Percentiles rank a stretch among this genome's conserved stretches.
phyloP scores from a whole-genome alignment of 352 stramenopile genomes.

The Phytophthora idaei region DNA sequence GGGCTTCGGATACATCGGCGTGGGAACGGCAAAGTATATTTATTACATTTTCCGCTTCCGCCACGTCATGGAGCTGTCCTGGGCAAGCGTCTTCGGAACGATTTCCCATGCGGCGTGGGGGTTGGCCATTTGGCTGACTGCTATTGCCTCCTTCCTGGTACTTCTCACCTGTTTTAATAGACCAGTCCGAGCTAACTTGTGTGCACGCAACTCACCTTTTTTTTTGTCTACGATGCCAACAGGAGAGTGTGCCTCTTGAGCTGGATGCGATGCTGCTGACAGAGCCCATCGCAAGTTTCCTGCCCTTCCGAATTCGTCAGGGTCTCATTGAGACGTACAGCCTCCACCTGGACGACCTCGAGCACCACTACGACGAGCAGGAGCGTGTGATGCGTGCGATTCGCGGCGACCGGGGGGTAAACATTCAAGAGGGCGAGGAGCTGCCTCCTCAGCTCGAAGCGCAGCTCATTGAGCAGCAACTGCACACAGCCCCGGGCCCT shows the following conservation, averaged over 20 bases:
- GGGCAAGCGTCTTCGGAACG: slow-evolving; percentile 82
- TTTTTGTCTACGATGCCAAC: background rate
- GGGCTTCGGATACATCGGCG: slow-evolving; percentile 88
- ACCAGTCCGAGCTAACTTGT: slow-evolving; percentile 11
- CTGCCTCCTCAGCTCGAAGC: slow-evolving; percentile 40
- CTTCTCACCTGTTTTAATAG: background rate
- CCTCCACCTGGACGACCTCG: slow-evolving; percentile 84
- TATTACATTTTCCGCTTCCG: slow-evolving; percentile 90
- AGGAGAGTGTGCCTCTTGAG: slow-evolving; percentile 88
- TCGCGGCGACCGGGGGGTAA: slow-evolving; percentile 54
- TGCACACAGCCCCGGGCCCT: slow-evolving; percentile 29
- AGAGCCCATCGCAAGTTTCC: slow-evolving; percentile 78
- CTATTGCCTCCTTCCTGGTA: slow-evolving; percentile 86
- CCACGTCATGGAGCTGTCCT: slow-evolving; percentile 88
- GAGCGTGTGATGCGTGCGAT: slow-evolving; percentile 84
- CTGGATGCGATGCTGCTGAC: slow-evolving; percentile 85
- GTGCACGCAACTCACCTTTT: background rate
- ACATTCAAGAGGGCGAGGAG: slow-evolving; percentile 39
- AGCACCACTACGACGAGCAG: slow-evolving; percentile 84
- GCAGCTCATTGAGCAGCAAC: slow-evolving; percentile 43
- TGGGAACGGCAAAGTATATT: slow-evolving; percentile 90
- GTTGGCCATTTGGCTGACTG: slow-evolving; percentile 86
- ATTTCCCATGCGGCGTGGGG: slow-evolving; percentile 83
- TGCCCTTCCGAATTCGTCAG: slow-evolving; percentile 87
- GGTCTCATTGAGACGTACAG: slow-evolving; percentile 90